These are phyloP conservation scores for Paraphaeosphaeria minitans DNA, from an alignment of 2,329 filamentous ascomycete species.

Conservation along the genomic window DNA sequence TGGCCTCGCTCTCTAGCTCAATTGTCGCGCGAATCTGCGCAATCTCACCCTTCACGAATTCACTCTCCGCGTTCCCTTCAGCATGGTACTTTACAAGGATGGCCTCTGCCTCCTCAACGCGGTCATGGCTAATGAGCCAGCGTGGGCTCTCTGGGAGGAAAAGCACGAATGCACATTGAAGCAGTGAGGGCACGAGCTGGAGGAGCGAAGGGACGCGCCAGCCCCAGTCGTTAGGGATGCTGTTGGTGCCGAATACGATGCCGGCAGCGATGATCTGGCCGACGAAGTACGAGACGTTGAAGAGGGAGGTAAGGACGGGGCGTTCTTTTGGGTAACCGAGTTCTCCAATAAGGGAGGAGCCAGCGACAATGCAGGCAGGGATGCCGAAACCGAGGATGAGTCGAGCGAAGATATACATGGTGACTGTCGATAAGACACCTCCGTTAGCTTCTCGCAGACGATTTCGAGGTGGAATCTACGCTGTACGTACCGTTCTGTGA, in stretches of 20 bases:
- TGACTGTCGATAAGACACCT: constrained; percentile 9
- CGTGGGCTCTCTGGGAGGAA: constrained; percentile 66
- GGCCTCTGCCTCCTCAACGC: constrained; percentile 62
- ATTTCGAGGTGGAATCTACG: too few relatives aligned
- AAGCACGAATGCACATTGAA: constrained; percentile 66
- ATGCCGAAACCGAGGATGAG: constrained; percentile 70
- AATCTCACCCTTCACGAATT: constrained; percentile 67
- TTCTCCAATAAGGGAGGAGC: constrained; percentile 66
- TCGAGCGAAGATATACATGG: constrained; percentile 62
- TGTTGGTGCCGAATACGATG: constrained; percentile 66
- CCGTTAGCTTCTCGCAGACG: neutral
- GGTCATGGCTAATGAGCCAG: constrained; percentile 66
- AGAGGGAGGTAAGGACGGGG: constrained; percentile 65
- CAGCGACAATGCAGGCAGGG: constrained; percentile 65
- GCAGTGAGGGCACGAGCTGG: constrained; percentile 63
- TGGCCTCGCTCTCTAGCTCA: constrained; percentile 57
- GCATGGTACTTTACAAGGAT: constrained; percentile 67
- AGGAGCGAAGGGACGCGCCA: constrained; percentile 68
- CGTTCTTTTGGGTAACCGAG: constrained; percentile 70
- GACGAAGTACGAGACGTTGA: constrained; percentile 70
- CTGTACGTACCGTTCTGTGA: constrained; percentile 17
- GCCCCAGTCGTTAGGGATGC: constrained; percentile 63
- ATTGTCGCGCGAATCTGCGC: constrained; percentile 68
- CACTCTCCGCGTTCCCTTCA: constrained; percentile 61
- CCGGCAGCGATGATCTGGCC: constrained; percentile 60